Percentiles rank a stretch among this genome's conserved stretches.
These are phyloP conservation scores for Brassica incana DNA, from an alignment of 345 rosid species.

Conservation along the genomic window DNA sequence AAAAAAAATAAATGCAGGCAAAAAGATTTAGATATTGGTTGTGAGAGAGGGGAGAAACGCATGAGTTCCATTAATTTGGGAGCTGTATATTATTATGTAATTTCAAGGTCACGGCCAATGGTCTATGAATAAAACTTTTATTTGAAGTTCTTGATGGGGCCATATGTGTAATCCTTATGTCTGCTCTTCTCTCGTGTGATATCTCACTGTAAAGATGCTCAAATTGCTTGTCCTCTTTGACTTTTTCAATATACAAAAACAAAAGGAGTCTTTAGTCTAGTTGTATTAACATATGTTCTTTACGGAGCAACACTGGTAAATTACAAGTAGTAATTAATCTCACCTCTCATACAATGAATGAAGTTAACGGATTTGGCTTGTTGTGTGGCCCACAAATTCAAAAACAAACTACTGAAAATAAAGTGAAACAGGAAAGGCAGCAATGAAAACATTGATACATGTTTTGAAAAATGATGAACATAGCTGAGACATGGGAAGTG, in stretches of 20 bases:
- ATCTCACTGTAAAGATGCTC: not conserved
- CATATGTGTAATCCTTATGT: not conserved
- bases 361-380: not conserved
- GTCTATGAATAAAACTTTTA: not conserved
- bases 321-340: too few relatives aligned
- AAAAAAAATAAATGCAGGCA: not conserved
- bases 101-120: not conserved
- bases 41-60: slow-evolving; percentile 32
- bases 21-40: slow-evolving; percentile 21
- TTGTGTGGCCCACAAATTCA: not conserved
- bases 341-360: not conserved
- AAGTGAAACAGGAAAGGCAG: not conserved
- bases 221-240: not conserved
- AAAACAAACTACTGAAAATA: too few relatives aligned
- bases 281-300: not conserved
- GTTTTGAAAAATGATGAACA: not conserved
- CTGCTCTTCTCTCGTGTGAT: slow-evolving; percentile 15
- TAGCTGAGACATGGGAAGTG: not conserved
- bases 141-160: not conserved
- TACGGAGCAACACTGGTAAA: too few relatives aligned
- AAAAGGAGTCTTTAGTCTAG: not conserved
- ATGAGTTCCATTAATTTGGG: slow-evolving; percentile 40
- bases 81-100: slow-evolving; percentile 26
- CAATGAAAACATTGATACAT: not conserved
- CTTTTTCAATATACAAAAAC: not conserved